phyloP scores from a whole-genome alignment of 129 eudicot genomes.

The Flaveria trinervia region DNA sequence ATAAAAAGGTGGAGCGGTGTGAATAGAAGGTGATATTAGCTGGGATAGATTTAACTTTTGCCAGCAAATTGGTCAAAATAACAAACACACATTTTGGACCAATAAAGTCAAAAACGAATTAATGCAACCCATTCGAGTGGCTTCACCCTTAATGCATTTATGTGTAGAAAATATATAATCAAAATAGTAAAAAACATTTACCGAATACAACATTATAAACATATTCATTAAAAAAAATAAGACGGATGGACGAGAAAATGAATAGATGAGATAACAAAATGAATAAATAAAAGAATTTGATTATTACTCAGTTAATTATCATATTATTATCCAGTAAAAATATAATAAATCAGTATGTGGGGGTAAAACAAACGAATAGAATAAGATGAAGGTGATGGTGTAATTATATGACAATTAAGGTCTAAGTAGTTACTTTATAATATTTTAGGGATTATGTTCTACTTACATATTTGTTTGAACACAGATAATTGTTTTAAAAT shows the following conservation, averaged over 20 bases:
- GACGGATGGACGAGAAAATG: no score
- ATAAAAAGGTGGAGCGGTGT: conserved; percentile 26
- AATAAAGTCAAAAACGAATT: background rate
- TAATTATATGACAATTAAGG: no score
- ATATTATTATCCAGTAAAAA: no score
- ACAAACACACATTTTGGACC: conserved; percentile 3
- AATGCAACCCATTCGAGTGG: background rate
- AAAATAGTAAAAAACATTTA: background rate
- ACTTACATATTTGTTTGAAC: background rate
- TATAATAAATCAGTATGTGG: no score
- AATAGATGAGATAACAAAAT: no score
- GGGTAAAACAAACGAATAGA: no score
- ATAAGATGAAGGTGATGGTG: no score
- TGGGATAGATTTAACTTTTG: conserved; percentile 33
- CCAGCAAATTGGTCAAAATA: conserved; percentile 33
- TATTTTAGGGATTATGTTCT: background rate
- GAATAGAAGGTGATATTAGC: conserved; percentile 36
- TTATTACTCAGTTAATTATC: no score
- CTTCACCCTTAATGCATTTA: background rate
- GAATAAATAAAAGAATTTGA: no score
- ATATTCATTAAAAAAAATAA: background rate
- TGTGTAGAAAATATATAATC: background rate
- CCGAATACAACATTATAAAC: no score
- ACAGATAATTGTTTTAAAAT: background rate
- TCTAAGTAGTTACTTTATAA: no score